Conservation (phyloP, 495 filamentous ascomycete genomes). For the Parachaetomium inaequale region DNA sequence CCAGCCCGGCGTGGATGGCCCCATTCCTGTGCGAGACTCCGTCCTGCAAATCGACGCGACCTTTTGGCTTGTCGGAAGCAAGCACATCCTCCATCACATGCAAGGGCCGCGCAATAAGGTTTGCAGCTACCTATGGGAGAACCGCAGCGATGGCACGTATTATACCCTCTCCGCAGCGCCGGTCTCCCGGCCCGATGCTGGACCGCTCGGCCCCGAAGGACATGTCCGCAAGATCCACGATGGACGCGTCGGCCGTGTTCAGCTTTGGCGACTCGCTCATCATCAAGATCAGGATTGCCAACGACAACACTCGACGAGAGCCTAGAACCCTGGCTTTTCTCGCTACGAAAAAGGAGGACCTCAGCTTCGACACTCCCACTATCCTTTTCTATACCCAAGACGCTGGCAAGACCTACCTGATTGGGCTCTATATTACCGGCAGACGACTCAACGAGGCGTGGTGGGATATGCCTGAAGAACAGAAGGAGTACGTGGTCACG, state of each 20-base stretch:
- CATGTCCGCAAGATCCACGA: constrained; percentile 14
- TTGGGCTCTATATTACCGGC: neutral
- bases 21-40: constrained; percentile 5
- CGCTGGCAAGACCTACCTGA: neutral
- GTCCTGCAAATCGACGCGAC: constrained; percentile 4
- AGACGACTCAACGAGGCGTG: constrained; percentile 10
- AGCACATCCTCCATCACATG: neutral
- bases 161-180: neutral
- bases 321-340: constrained; percentile 4
- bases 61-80: constrained; percentile 10
- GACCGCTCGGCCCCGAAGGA: constrained; percentile 1
- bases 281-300: constrained; percentile 8
- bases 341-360: neutral
- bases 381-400: constrained; percentile 7
- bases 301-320: constrained; percentile 1
- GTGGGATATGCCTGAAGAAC: constrained; percentile 1
- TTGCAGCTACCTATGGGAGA: constrained; percentile 8
- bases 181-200: neutral
- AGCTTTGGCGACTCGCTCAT: constrained; percentile 7
- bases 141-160: neutral
- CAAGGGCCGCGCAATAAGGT: neutral
- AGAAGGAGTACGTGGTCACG: constrained; percentile 2
- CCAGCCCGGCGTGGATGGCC: neutral
- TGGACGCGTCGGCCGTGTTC: constrained; percentile 9
- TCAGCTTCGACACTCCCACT: constrained; percentile 9